Evolutionary conservation across 2,329 filamentous ascomycete genomes (phyloP).

Genomic region (Aureobasidium sp.): DNA sequence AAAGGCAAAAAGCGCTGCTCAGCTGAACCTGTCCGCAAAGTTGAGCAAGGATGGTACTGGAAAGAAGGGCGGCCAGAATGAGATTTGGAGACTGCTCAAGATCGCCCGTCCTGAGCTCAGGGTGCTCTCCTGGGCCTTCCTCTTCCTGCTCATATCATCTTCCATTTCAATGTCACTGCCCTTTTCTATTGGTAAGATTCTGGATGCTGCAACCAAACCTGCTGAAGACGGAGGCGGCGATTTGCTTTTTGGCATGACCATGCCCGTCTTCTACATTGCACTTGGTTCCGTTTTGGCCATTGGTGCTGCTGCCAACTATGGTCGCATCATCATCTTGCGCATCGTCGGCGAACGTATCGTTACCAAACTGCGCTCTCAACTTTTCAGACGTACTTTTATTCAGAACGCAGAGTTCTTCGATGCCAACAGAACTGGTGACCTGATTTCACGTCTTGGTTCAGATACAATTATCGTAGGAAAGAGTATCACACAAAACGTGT

Average conservation of each 20-base stretch:
- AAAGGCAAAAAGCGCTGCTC: constrained; percentile 75
- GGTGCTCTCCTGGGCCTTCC: constrained; percentile 72
- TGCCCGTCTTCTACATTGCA: constrained; percentile 81
- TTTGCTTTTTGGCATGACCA: constrained; percentile 72
- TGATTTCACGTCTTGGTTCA: constrained; percentile 90
- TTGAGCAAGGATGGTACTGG: constrained; percentile 69
- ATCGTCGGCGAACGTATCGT: constrained; percentile 96
- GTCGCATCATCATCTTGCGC: constrained; percentile 82
- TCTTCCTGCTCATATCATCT: constrained; percentile 82
- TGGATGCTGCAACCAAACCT: constrained; percentile 80
- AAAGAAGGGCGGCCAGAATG: constrained; percentile 54
- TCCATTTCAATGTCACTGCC: constrained; percentile 93
- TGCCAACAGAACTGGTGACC: constrained; percentile 89
- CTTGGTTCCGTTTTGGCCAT: constrained; percentile 67
- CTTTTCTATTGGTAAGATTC: constrained; percentile 90
- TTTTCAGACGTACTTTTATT: constrained; percentile 88
- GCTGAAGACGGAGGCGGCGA: constrained; percentile 57
- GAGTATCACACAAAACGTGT: constrained; percentile 95
- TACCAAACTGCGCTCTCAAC: constrained; percentile 74
- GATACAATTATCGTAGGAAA: constrained; percentile 98
- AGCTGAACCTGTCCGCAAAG: constrained; percentile 82
- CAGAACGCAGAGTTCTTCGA: constrained; percentile 99
- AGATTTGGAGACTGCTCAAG: constrained; percentile 80
- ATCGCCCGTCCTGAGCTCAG: constrained; percentile 80
- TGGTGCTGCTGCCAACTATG: constrained; percentile 87